Percentiles rank a stretch among this genome's conserved stretches.
Evolutionary conservation across 1,139 yeast species (phyloP).

Genomic region (Sugiyamaella castrensis): DNA sequence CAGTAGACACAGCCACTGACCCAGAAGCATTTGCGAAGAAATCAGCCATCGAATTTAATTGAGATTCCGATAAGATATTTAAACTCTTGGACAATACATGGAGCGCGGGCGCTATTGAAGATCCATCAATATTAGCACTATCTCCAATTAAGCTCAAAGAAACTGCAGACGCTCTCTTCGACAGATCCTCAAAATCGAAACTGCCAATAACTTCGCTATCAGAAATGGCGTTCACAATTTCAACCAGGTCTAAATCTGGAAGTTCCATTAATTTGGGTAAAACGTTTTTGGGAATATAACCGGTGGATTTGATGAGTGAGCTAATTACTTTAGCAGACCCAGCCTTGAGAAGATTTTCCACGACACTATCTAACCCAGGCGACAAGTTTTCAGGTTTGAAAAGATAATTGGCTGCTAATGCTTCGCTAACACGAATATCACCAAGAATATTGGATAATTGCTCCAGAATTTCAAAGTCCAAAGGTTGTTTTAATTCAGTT

Average conservation of each 20-base stretch:
- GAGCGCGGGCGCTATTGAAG: background rate
- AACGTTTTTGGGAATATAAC: slow-evolving; percentile 4
- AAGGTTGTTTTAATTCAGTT: slow-evolving; percentile 1
- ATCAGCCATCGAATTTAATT: background rate
- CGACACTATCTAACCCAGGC: slow-evolving; percentile 1
- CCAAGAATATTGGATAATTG: background rate
- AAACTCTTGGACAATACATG: slow-evolving; percentile 4
- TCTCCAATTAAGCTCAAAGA: background rate
- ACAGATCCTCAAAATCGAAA: background rate
- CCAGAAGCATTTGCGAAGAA: slow-evolving; percentile 5
- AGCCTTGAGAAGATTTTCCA: background rate
- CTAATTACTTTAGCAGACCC: background rate
- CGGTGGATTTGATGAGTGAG: slow-evolving; percentile 7
- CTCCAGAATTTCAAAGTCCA: background rate
- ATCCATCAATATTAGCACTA: background rate
- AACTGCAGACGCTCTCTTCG: background rate
- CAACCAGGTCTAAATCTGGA: background rate
- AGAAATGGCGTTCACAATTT: slow-evolving; percentile 2
- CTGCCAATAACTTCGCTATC: background rate
- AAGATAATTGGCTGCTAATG: slow-evolving; percentile 5
- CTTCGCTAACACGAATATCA: background rate
- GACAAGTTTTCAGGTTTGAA: background rate
- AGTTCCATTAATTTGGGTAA: background rate
- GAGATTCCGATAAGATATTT: slow-evolving; percentile 1
- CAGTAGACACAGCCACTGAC: background rate